These are phyloP conservation scores for Cadophora malorum DNA, from an alignment of 2,329 filamentous ascomycete species.

Conservation along the genomic window DNA sequence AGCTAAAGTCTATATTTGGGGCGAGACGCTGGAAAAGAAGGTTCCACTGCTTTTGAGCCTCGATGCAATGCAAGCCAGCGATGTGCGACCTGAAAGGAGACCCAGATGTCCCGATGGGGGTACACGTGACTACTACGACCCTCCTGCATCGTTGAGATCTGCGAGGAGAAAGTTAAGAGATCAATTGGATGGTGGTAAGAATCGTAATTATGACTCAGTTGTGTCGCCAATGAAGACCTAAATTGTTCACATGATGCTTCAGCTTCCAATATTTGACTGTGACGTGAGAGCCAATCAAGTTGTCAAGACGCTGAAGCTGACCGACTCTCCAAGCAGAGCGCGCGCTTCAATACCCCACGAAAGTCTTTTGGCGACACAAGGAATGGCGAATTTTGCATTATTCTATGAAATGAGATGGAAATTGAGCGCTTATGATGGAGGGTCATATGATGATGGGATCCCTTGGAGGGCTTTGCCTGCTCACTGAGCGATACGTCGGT, in stretches of 20 bases:
- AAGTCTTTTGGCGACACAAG: not conserved
- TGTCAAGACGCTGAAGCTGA: not conserved
- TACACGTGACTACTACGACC: slow-evolving; percentile 6
- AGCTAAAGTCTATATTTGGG: slow-evolving; percentile 11
- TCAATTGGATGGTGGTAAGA: not conserved
- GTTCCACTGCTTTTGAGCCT: slow-evolving; percentile 18
- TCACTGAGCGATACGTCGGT: slow-evolving; percentile 6
- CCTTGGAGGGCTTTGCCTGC: not conserved
- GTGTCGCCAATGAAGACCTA: not conserved
- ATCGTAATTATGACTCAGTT: not conserved
- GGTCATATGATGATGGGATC: not conserved
- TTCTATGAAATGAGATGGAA: slow-evolving; percentile 24
- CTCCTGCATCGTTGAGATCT: not conserved
- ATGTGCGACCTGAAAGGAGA: not conserved
- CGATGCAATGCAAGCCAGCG: slow-evolving; percentile 19
- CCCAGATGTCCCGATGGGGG: not conserved
- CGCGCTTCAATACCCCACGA: slow-evolving; percentile 34
- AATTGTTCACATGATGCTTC: slow-evolving; percentile 20
- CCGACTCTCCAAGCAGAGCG: slow-evolving; percentile 17
- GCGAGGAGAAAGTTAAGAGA: not conserved
- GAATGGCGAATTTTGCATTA: slow-evolving; percentile 24
- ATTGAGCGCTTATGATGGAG: slow-evolving; percentile 32
- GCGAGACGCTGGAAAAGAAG: slow-evolving; percentile 12
- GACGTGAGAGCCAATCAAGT: slow-evolving; percentile 23
- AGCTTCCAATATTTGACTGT: slow-evolving; percentile 24